These are phyloP conservation scores for Kingdonia uniflora DNA, from an alignment of 164 flowering plant species.

Conservation along the genomic window DNA sequence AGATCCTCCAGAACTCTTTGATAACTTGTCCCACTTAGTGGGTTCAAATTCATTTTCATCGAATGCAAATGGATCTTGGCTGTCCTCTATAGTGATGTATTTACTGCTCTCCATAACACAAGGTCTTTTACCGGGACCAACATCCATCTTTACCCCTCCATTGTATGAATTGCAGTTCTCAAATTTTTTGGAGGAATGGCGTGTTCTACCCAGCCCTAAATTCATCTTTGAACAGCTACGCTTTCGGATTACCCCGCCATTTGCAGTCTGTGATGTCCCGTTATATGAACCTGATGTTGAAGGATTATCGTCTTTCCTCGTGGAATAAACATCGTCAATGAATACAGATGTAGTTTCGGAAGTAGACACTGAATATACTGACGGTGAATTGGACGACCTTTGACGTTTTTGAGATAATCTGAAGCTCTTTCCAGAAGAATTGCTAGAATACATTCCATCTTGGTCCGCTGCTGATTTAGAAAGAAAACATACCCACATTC, in stretches of 20 bases:
- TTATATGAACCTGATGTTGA: conserved; percentile 35
- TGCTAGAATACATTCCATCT: conserved; percentile 18
- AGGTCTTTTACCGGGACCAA: conserved; percentile 17
- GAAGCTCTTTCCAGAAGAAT: conserved; percentile 26
- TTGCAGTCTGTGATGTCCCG: conserved; percentile 25
- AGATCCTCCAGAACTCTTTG: conserved; percentile 28
- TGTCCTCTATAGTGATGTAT: conserved; percentile 31
- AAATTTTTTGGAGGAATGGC: conserved; percentile 10
- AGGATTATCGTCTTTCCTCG: conserved; percentile 29
- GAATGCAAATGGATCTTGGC: conserved; percentile 91
- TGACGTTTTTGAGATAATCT: conserved; percentile 26
- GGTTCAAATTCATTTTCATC: conserved; percentile 67
- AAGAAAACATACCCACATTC: background rate
- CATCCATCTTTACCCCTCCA: conserved; percentile 22
- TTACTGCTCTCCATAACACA: conserved; percentile 13
- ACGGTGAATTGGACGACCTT: conserved; percentile 16
- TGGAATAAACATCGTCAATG: conserved; percentile 17
- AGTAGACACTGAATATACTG: conserved; percentile 22
- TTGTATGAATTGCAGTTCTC: background rate
- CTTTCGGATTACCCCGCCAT: conserved; percentile 11
- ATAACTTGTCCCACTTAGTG: conserved; percentile 73
- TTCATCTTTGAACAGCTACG: conserved; percentile 23
- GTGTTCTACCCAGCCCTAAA: conserved; percentile 16
- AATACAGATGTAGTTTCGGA: conserved; percentile 31
- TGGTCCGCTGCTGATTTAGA: conserved; percentile 26